Base-by-base conservation (phyloP, 2,329 filamentous ascomycete species). In the Clonostachys rhizophaga region DNA sequence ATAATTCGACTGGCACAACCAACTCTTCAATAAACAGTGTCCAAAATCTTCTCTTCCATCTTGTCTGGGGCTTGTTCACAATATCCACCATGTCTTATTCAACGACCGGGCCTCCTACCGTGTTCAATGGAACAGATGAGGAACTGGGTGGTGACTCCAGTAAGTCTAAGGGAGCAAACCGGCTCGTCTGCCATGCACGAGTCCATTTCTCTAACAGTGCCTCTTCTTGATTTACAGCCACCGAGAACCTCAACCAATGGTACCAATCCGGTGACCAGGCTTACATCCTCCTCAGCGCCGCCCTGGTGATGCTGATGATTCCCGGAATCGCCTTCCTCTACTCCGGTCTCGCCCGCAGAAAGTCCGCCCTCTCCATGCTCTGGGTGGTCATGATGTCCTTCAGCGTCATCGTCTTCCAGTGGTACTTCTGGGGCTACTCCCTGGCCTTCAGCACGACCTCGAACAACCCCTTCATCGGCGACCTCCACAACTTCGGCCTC, bases 391-490 rank as follows among this genome's bases (percentile, higher is more conserved):
- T 99, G 89, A 92, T 87, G 66, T 94, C 91, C 42, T 87, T 87
- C 64, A 91, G 89, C 43, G 84, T 97, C 63, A 79, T 96, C 65
- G 87, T 89, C 48, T 96, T 99, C 75, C 94, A 99, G 73, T 99
- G 94, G 94, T 97, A 96, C 63, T 96, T 99, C 68, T 97, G 94
- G 92, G 94, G 94, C 36, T 99, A 96, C 69, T 96, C 92, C 13
- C 77, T 99, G 51, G 91, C 92, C 45, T 96, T 97, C 70, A 94
- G 88, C 61, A 76, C 80, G 40, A 83, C 83, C 13, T 88, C 86
- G 5, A 90, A 81, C 55, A 96, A 89, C 70, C 87, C 89, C 46
- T 97, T 88, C 72, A 97, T 99, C 62, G 94, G 94, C 47, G 83
- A 97, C 65, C 72, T 99, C 47, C 79, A 84, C 57, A 88, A 95